A percentile compares a stretch with the other conserved stretches of the same genome.
Conservation (phyloP, 805 yeast genomes). For the Zygosaccharomyces lentus region DNA sequence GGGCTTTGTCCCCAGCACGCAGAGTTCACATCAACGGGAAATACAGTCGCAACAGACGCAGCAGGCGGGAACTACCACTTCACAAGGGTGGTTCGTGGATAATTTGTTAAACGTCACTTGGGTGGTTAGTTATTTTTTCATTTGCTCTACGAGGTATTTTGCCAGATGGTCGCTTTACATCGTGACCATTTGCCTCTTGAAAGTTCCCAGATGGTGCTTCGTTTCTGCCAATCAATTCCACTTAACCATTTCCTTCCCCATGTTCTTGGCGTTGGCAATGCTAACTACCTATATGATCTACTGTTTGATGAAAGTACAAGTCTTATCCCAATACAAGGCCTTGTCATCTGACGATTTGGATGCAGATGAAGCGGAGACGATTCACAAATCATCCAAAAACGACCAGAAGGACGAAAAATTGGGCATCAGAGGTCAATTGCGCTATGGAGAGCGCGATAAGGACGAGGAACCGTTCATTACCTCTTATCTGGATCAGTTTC, state of each 20-base stretch:
- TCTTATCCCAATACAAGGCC: constrained; percentile 28
- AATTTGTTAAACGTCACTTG: constrained; percentile 13
- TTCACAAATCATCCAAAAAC: neutral
- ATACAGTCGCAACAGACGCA: neutral
- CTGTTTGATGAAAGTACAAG: constrained; percentile 21
- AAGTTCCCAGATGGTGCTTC: constrained; percentile 19
- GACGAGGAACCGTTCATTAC: constrained; percentile 33
- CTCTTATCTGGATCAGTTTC: constrained; percentile 81
- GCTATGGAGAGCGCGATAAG: constrained; percentile 3
- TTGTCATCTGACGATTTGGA: constrained; percentile 18
- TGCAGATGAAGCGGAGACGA: constrained; percentile 4
- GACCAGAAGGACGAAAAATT: constrained; percentile 2
- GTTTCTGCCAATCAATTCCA: constrained; percentile 15
- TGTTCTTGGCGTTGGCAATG: constrained; percentile 13
- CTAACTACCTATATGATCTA: constrained; percentile 17
- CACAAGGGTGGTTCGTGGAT: constrained; percentile 14
- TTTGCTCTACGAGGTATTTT: constrained; percentile 11
- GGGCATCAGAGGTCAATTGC: neutral
- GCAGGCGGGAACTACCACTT: constrained; percentile 1
- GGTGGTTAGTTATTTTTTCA: constrained; percentile 13
- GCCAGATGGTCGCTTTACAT: constrained; percentile 12
- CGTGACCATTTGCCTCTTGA: constrained; percentile 13
- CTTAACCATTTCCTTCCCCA: constrained; percentile 21
- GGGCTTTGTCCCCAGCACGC: neutral
- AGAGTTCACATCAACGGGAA: constrained; percentile 8